These are phyloP conservation scores for Rhodotorula sp. DNA, from an alignment of 1,284 basidiomycete genomes.

Conservation along the genomic window DNA sequence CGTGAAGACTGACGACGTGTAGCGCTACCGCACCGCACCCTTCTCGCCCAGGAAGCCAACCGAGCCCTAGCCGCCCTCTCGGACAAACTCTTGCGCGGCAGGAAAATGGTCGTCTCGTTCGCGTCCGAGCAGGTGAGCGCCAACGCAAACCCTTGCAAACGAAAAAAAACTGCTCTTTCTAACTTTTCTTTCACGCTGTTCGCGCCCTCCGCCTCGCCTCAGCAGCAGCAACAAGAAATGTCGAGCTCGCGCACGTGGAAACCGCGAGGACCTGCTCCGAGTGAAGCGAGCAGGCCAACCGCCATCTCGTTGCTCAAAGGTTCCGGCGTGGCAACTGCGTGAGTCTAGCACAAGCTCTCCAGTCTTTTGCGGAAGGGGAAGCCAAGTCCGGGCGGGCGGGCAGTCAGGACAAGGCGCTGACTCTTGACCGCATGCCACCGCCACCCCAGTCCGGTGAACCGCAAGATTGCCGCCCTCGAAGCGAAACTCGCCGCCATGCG, in stretches of 20 bases:
- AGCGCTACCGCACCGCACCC: constrained; percentile 11
- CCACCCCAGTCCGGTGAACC: constrained; percentile 48
- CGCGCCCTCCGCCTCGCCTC: constrained; percentile 40
- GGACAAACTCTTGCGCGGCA: constrained; percentile 76
- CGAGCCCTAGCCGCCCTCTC: constrained; percentile 73
- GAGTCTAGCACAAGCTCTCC: constrained; percentile 43
- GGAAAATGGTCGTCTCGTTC: constrained; percentile 81
- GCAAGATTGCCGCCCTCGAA: constrained; percentile 92
- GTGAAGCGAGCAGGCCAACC: constrained; percentile 66
- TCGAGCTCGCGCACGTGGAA: not conserved
- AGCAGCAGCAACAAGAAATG: constrained; percentile 6
- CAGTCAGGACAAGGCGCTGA: not conserved
- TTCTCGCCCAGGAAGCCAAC: constrained; percentile 67
- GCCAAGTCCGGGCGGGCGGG: not conserved
- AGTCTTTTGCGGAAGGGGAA: not conserved
- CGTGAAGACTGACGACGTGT: not conserved
- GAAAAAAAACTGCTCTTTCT: no score
- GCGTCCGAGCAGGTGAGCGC: constrained; percentile 61
- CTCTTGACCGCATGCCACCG: not conserved
- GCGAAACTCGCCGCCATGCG: constrained; percentile 80
- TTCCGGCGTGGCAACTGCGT: constrained; percentile 63
- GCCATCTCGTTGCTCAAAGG: constrained; percentile 82
- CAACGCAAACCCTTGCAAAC: no score
- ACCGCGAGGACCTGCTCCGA: constrained; percentile 17
- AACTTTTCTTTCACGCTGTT: constrained; percentile 8